These are phyloP conservation scores for Fusarium duplospermum DNA, from an alignment of 2,329 filamentous ascomycete species.

Conservation along the genomic window DNA sequence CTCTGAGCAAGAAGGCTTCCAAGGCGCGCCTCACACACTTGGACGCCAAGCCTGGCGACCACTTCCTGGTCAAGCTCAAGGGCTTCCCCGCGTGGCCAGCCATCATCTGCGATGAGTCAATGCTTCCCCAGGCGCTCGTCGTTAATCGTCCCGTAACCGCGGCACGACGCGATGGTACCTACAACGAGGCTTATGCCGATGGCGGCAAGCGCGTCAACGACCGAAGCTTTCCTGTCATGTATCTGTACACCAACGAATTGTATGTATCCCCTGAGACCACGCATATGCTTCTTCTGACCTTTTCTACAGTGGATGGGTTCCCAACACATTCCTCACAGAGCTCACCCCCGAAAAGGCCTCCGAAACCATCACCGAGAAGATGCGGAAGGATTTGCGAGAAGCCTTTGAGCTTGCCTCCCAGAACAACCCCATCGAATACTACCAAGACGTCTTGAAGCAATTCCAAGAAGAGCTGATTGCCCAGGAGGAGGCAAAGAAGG, in stretches of 20 bases:
- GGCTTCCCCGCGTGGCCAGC: slow-evolving; percentile 95
- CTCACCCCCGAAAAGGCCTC: slow-evolving; percentile 80
- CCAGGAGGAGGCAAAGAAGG: slow-evolving; percentile 60
- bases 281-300: slow-evolving; percentile 16
- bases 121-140: slow-evolving; percentile 84
- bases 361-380: slow-evolving; percentile 77
- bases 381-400: slow-evolving; percentile 80
- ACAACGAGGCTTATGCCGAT: slow-evolving; percentile 87
- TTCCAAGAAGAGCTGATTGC: slow-evolving; percentile 74
- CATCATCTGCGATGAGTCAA: slow-evolving; percentile 92
- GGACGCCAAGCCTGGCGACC: slow-evolving; percentile 89
- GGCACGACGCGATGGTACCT: slow-evolving; percentile 83
- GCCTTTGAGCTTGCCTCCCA: slow-evolving; percentile 87
- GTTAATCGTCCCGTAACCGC: slow-evolving; percentile 87
- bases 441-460: slow-evolving; percentile 82
- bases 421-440: slow-evolving; percentile 80
- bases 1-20: slow-evolving; percentile 87
- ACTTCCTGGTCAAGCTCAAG: slow-evolving; percentile 93
- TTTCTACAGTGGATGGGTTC: slow-evolving; percentile 82
- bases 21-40: slow-evolving; percentile 77
- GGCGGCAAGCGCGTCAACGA: slow-evolving; percentile 88
- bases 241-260: slow-evolving; percentile 96
- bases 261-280: slow-evolving; percentile 63
- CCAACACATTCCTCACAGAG: slow-evolving; percentile 83
- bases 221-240: slow-evolving; percentile 94